phyloP scores from a whole-genome alignment of 352 stramenopile species.

The Globisporangium spiculum region DNA sequence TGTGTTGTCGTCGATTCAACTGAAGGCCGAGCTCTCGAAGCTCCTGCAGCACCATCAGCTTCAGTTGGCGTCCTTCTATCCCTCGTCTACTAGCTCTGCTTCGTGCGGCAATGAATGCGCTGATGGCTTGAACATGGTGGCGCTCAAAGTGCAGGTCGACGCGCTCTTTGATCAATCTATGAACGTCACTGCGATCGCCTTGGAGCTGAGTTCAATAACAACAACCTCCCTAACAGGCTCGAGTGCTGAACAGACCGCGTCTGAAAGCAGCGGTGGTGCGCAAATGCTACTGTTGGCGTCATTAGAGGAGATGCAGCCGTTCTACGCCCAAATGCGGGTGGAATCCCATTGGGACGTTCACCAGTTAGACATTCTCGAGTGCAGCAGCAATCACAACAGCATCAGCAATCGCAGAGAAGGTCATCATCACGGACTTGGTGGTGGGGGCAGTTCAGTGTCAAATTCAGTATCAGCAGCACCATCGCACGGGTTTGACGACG shows the following conservation, averaged over 20 bases:
- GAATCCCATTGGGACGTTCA: conserved; percentile 18
- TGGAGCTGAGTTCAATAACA: neutral
- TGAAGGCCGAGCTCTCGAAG: conserved; percentile 30
- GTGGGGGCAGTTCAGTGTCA: neutral
- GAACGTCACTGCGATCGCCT: conserved; percentile 2
- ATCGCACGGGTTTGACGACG: conserved; percentile 22
- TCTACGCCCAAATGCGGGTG: conserved; percentile 2
- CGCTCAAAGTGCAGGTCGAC: conserved; percentile 21
- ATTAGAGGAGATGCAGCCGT: neutral
- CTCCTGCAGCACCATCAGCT: conserved; percentile 21
- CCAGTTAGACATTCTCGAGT: conserved; percentile 17
- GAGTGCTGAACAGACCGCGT: neutral
- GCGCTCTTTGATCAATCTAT: conserved; percentile 12
- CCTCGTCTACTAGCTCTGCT: neutral
- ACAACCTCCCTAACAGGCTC: neutral
- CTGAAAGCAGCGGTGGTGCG: neutral
- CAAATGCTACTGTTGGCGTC: neutral
- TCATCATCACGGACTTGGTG: no score
- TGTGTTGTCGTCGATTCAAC: conserved; percentile 24
- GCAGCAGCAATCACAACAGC: conserved; percentile 1
- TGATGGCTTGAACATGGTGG: conserved; percentile 7
- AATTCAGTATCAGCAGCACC: neutral
- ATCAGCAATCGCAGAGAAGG: neutral
- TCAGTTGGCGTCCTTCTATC: neutral
- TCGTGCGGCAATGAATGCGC: no score